These are phyloP conservation scores for Rhizodiscina lignyota DNA, from an alignment of 495 filamentous ascomycete species.

Conservation along the genomic window DNA sequence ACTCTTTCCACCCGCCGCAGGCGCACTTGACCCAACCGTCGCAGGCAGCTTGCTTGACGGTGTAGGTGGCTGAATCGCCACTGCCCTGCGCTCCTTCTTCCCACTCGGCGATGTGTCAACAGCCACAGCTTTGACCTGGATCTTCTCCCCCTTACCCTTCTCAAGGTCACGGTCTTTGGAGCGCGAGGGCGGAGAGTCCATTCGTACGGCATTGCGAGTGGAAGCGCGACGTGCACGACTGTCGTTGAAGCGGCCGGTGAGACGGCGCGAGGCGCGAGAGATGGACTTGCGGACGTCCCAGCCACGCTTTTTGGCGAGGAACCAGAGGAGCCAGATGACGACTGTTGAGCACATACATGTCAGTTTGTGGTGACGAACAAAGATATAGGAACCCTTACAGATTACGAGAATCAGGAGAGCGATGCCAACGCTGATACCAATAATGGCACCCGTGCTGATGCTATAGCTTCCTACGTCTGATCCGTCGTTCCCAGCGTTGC, in stretches of 20 bases:
- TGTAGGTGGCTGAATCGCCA: no score
- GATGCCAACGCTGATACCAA: neutral
- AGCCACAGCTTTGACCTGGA: neutral
- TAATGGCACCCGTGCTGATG: neutral
- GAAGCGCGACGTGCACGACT: constrained; percentile 9
- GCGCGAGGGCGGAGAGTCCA: constrained; percentile 9
- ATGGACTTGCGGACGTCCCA: constrained; percentile 33
- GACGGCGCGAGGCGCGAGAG: constrained; percentile 26
- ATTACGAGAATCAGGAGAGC: neutral
- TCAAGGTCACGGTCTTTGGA: constrained; percentile 9
- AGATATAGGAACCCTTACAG: constrained; percentile 3
- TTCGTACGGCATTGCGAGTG: constrained; percentile 11
- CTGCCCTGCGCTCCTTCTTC: no score
- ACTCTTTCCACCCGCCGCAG: no score
- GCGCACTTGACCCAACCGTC: no score
- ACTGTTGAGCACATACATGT: constrained; percentile 16
- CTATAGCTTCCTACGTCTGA: neutral
- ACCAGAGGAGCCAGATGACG: constrained; percentile 28
- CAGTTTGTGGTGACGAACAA: neutral
- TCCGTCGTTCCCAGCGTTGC: neutral
- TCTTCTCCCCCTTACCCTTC: constrained; percentile 7
- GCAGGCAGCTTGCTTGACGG: no score
- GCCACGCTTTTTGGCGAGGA: constrained; percentile 34
- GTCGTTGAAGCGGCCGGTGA: constrained; percentile 18
- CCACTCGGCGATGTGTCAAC: constrained; percentile 1